phyloP scores from a whole-genome alignment of 2,329 filamentous ascomycete genomes.

The Madurella fahalii region DNA sequence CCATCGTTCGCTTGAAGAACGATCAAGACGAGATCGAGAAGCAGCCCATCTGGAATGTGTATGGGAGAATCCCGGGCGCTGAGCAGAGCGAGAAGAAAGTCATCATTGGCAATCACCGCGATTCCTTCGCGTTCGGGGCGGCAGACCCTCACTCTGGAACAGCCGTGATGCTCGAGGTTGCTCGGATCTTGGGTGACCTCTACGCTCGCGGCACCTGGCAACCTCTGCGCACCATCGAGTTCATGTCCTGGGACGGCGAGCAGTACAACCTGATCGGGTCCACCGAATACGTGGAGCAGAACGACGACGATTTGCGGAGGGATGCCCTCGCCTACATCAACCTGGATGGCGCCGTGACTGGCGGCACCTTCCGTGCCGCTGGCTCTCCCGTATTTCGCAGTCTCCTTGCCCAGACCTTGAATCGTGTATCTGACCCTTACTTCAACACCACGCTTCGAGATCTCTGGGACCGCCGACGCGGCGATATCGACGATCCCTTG shows the following conservation, averaged over 20 bases:
- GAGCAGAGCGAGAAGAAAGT: conserved; percentile 81
- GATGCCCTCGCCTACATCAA: conserved; percentile 88
- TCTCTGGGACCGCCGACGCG: conserved; percentile 66
- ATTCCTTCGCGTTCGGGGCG: conserved; percentile 87
- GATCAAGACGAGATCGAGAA: conserved; percentile 77
- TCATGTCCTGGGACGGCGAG: conserved; percentile 92
- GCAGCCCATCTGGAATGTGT: conserved; percentile 88
- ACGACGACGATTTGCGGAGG: conserved; percentile 65
- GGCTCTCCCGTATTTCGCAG: conserved; percentile 78
- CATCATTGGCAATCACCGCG: conserved; percentile 88
- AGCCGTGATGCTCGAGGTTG: conserved; percentile 85
- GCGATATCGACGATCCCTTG: conserved; percentile 63
- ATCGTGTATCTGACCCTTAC: conserved; percentile 68
- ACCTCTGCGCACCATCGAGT: conserved; percentile 89
- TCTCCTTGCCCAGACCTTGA: conserved; percentile 67
- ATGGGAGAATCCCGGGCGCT: conserved; percentile 77
- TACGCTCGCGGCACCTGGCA: conserved; percentile 70
- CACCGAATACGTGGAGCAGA: conserved; percentile 89
- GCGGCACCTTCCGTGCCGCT: conserved; percentile 68
- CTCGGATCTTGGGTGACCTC: conserved; percentile 78
- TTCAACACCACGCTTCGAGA: conserved; percentile 68
- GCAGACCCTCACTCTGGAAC: conserved; percentile 84
- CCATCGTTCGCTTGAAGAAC: conserved; percentile 77
- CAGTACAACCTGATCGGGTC: conserved; percentile 93
- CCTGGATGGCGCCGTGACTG: conserved; percentile 77